Conservation (phyloP, 768 basidiomycete species). For the Amanita fuliginea region DNA sequence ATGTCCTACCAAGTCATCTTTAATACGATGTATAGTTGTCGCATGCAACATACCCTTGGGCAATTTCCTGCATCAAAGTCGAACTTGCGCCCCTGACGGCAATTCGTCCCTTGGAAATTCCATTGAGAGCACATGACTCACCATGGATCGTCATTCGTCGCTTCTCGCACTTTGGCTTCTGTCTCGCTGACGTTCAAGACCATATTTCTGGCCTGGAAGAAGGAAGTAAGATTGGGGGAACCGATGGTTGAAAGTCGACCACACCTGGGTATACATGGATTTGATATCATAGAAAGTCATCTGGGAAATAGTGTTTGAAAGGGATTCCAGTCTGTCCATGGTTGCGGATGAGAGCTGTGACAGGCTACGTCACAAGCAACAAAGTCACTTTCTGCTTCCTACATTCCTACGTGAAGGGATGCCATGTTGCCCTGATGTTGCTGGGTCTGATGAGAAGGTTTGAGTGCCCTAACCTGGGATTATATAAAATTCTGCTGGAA, state of each 20-base stretch:
- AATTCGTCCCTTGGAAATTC: not conserved
- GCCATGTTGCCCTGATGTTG: too few species aligned
- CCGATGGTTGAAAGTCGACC: conserved; percentile 2
- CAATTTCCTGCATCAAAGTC: conserved; percentile 97
- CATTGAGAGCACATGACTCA: conserved; percentile 24
- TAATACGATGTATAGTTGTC: not conserved
- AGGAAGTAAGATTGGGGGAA: conserved; percentile 5
- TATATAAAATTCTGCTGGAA: too few species aligned
- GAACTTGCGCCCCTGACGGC: conserved; percentile 86
- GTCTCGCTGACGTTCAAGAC: conserved; percentile 95
- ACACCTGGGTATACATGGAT: conserved; percentile 86
- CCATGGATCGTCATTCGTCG: conserved; percentile 98
- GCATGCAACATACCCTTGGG: conserved; percentile 59
- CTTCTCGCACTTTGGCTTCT: conserved; percentile 94
- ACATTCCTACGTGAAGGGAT: too few species aligned
- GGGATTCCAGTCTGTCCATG: conserved; percentile 76
- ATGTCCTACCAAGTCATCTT: conserved; percentile 51
- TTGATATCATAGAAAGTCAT: conserved; percentile 91
- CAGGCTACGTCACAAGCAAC: not conserved
- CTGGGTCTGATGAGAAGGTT: too few species aligned
- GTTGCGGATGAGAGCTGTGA: conserved; percentile 5
- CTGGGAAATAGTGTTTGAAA: conserved; percentile 67
- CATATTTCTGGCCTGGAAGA: conserved; percentile 78
- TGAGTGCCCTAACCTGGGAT: too few species aligned
- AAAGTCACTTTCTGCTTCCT: too few species aligned